Base-by-base conservation (phyloP, 345 rosid genomes). In the Eucalyptus cloeziana region DNA sequence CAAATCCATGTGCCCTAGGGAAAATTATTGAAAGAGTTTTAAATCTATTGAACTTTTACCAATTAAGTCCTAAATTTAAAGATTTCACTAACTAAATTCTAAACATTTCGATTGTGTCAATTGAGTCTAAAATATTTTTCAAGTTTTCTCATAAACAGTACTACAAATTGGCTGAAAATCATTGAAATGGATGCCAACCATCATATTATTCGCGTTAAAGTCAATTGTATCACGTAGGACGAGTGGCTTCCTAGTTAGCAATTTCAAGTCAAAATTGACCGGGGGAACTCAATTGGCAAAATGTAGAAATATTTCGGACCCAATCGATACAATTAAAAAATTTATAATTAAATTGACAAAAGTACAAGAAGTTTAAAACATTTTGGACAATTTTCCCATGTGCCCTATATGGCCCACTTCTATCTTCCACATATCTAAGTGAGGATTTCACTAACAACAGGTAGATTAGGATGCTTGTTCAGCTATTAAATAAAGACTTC, bases 261-360 rank as follows among this genome's bases (percentile, higher is more conserved):
- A 56, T 56, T 56, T 56, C 5, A 0, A 0, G 0, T 10, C 3
- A 56, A 56, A 56, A 56, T 24, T 56, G 2, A 56, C 0, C 0
- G 0, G 1, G 24, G 0, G 1, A 24, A 56, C 30, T 56, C 1
- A 56, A 24, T 9, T 56, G 1, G 0, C 0, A 56, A 56, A 56
- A 1, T 0, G 3, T 8, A 0, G 8, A 56, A 56, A 24, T 24
- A 3, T 56, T 56, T 24, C 1, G 1, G 0, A 10, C 1, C 0
- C 13, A 56, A 56, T 56, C 2, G 1, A 56, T 0, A 24, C 1
- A 56, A 56, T 56, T 56, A 56, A 9, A 56, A 24, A 0, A 24
- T 56, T 56, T 56, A 56, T 56, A 25, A 56, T 56, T 22, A 0
- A 56, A 56, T 56, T 56, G 0, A 25, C 6, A 2, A 56, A 24